Conservation (phyloP, 169 alveolate genomes). For the Cyclospora cayetanensis region DNA sequence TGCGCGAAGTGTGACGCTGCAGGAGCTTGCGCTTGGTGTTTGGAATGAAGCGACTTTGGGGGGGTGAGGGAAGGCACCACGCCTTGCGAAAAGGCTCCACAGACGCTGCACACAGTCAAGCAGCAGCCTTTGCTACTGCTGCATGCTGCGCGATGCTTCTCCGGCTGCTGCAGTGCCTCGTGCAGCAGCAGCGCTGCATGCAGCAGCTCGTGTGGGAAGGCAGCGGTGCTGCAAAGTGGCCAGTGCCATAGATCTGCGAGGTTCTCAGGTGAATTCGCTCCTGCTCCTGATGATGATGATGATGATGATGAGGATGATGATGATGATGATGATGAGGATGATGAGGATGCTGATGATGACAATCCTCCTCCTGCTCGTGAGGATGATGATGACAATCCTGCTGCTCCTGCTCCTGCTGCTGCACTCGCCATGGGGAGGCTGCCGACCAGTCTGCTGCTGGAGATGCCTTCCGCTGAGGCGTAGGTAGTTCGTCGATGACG, state of each 20-base stretch:
- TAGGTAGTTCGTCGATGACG: not conserved
- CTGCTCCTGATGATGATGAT: no score
- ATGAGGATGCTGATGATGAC: no score
- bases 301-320: no score
- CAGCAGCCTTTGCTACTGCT: constrained; percentile 6
- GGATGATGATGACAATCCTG: not conserved
- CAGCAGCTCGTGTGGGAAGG: no score
- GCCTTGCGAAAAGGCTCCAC: not conserved
- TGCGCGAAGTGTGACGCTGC: not conserved
- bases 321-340: no score
- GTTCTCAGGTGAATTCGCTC: no score
- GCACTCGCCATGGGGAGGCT: not conserved
- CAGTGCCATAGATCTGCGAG: no score
- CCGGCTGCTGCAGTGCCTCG: not conserved
- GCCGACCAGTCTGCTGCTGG: not conserved
- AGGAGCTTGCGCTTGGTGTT: not conserved
- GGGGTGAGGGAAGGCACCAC: not conserved
- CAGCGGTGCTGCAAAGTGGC: no score
- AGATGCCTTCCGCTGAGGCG: not conserved
- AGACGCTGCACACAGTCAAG: not conserved
- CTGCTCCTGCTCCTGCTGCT: not conserved
- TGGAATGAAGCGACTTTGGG: not conserved
- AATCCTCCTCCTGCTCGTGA: no score
- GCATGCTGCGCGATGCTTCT: not conserved
- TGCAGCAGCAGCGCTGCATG: not conserved